Evolutionary conservation across 768 basidiomycete genomes (phyloP), one percentile per base, ranked within the genome.

Genomic region (Tylopilus sp.): DNA sequence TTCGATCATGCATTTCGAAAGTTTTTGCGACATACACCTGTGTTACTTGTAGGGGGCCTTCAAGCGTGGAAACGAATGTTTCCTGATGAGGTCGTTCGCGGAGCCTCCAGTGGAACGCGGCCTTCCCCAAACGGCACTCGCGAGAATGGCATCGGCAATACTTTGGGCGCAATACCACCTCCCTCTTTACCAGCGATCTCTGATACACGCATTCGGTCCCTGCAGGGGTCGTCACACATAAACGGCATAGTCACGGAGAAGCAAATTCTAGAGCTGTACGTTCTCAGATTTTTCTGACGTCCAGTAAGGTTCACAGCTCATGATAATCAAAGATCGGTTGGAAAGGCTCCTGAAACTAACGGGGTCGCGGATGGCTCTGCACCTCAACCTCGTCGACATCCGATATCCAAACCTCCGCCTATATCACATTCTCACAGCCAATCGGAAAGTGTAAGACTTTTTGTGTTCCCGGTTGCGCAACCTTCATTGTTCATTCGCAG

Each of bases 1-100:
- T 86, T 79, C 67, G 87, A 87, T 59, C 75, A 74, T 22, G 86
- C 86, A 13, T 91, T 89, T 63, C 71, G 79, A 60, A 88, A 85
- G 64, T 73, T 85, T 51, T 70, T 91, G 18, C 83, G 82, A 57
- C 75, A 88, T 40, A 79, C 81, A 58, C 95, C 95, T 1, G 81
- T 93, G 68, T 69, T 97, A 56, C 79, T 98, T 22, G 75, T 86
- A 5, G 95, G 95, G 3, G 95, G 95, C 1, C 73, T 91, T 42
- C 79, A 85, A 43, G 89, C 84, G 3, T 98, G 94, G 93, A 82
- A 78, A 61, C 72, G 65, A 44, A 78, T 79, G 41, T 67, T 87
- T 43, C 77, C 80, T 1, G 75, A 74, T 17, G 65, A 66, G 49
- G 63, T 76, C 44, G 59, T 46, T 57, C 67, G 59, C 25, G 63